Evolutionary conservation across 2,329 filamentous ascomycete genomes (phyloP).

Genomic region (Xenoacremonium recifei): DNA sequence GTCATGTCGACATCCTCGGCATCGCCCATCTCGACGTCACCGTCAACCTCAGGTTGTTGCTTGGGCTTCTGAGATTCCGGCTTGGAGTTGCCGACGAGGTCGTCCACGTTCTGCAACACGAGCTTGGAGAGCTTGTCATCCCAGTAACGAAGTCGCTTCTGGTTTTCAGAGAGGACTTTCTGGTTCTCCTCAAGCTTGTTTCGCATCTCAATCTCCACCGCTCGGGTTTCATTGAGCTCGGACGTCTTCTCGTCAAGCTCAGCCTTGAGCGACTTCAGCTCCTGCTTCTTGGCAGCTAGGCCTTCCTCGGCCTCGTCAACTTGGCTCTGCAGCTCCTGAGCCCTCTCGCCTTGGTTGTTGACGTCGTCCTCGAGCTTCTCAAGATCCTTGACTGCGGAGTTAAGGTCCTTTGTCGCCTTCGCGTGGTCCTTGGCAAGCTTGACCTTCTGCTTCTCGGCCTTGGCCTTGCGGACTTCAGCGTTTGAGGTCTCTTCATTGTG

Average conservation of each 20-base stretch:
- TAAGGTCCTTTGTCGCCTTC: constrained; percentile 78
- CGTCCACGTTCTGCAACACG: constrained; percentile 74
- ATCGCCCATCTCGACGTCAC: constrained; percentile 34
- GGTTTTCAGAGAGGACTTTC: constrained; percentile 82
- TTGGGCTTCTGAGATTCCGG: constrained; percentile 27
- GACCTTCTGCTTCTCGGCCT: constrained; percentile 86
- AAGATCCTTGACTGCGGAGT: constrained; percentile 68
- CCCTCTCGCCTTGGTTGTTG: constrained; percentile 71
- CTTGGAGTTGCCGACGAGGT: constrained; percentile 49
- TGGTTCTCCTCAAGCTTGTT: constrained; percentile 97
- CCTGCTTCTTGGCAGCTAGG: constrained; percentile 75
- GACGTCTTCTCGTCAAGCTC: constrained; percentile 83
- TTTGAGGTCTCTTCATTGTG: constrained; percentile 80
- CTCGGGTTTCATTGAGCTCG: constrained; percentile 85
- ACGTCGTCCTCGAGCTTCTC: constrained; percentile 79
- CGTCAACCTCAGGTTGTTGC: constrained; percentile 23
- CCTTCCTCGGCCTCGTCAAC: constrained; percentile 82
- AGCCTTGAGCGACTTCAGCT: constrained; percentile 74
- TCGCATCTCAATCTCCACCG: constrained; percentile 93
- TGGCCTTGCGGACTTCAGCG: constrained; percentile 84
- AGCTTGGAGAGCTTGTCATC: constrained; percentile 86
- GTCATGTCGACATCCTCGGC: constrained; percentile 30
- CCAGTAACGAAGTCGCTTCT: constrained; percentile 83
- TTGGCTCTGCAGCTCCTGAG: constrained; percentile 67
- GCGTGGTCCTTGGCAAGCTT: constrained; percentile 84